phyloP scores from a whole-genome alignment of 805 yeast species.

The Komagataella mondaviorum region DNA sequence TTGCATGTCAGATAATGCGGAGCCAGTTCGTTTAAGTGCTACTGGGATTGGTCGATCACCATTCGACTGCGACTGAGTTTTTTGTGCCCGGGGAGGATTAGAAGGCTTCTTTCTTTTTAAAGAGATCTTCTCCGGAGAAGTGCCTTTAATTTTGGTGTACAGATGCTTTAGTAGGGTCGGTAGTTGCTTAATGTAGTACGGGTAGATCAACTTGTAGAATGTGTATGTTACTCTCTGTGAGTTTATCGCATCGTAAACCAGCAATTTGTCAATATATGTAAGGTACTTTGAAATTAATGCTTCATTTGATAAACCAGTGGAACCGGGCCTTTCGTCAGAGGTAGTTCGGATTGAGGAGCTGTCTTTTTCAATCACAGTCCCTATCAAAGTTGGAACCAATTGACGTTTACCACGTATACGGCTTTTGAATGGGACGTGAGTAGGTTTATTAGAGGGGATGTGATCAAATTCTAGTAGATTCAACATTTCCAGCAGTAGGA shows the following conservation, averaged over 20 bases:
- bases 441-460: neutral
- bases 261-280: slow-evolving; percentile 15
- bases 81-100: neutral
- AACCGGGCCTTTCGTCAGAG: neutral
- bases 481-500: slow-evolving; percentile 14
- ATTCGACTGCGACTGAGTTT: neutral
- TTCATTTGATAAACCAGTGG: neutral
- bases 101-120: slow-evolving; percentile 1
- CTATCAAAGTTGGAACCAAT: slow-evolving; percentile 18
- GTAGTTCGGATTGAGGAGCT: neutral
- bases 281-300: neutral
- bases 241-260: slow-evolving; percentile 18
- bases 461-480: slow-evolving; percentile 3
- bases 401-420: slow-evolving; percentile 16
- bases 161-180: slow-evolving; percentile 12
- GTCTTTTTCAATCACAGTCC: slow-evolving; percentile 13
- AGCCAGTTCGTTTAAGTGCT: slow-evolving; percentile 10
- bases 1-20: slow-evolving; percentile 14
- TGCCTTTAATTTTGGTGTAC: slow-evolving; percentile 16
- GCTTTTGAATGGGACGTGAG: slow-evolving; percentile 2
- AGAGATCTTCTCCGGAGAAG: slow-evolving; percentile 7
- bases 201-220: slow-evolving; percentile 15
- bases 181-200: slow-evolving; percentile 15
- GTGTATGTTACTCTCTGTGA: slow-evolving; percentile 13
- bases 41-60: neutral